Base-by-base conservation (phyloP, 1,284 basidiomycete genomes). In the Naganishia albida region DNA sequence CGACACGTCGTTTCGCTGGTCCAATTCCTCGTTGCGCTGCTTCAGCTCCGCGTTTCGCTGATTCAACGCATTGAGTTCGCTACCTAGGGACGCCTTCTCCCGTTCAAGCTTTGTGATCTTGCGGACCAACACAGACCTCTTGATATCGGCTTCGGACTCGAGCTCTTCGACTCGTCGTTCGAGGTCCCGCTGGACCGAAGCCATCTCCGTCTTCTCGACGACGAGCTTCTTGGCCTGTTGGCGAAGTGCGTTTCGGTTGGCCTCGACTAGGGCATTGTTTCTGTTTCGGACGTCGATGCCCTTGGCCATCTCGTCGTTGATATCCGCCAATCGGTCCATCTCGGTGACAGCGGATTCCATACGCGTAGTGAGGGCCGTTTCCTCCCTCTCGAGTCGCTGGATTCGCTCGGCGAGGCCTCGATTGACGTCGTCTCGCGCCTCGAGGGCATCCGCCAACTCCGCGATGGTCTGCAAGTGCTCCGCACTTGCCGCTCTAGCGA, bases 51-150 rank as follows among this genome's bases (percentile, higher is more conserved):
- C 25, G 48, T 49, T 49, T 34, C n/a, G 42, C n/a, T 43, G 42
- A 18, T 43, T 20, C 42, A 43, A 20, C 13, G n/a, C 16, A 15
- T 43, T 43, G 42, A 43, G 6, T 6, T 49, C 25, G 20, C 8
- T 16, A 2, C 13, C 25, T 4, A 49, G 25, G 48, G 20, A 13
- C 25, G 48, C 48, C 20, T 49, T 49, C 48, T 49, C 48, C 48
- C 48, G 25, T 25, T 49, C 48, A 16, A 49, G 48, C 25, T 49
- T 25, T 23, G 48, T 23, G 16, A 49, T 25, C 48, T 49, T 49
- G 48, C 48, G 48, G 10, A 49, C 23, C 48, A 49, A 25, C 7
- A 7, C 26, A 8, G 25, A 12, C 23, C 18, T 23, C 25, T 49
- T 49, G 8, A 15, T 23, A n/a, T 49, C 48, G 25, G 25, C 48